Conservation (phyloP, 2,329 filamentous ascomycete genomes). For the Aspergillus melleus region DNA sequence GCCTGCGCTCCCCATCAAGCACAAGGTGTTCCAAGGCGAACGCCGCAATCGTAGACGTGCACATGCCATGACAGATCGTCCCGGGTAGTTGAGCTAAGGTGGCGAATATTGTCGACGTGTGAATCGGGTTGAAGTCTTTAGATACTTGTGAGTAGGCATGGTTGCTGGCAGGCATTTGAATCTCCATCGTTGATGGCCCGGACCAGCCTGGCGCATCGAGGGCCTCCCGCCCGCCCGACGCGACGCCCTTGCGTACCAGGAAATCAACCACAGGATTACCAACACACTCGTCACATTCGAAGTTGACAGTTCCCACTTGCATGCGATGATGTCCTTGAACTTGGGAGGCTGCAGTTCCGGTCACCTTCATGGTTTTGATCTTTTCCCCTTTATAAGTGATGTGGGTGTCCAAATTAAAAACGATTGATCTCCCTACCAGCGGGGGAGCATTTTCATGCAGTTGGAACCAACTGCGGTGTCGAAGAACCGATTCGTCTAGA, state of each 20-base stretch:
- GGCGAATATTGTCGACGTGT: conserved; percentile 94
- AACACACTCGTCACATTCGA: conserved; percentile 8
- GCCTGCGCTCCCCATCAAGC: conserved; percentile 84
- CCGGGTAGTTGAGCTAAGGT: conserved; percentile 89
- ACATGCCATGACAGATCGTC: conserved; percentile 98
- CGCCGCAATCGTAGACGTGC: conserved; percentile 92
- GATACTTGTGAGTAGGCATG: conserved; percentile 94
- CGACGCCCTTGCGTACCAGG: conserved; percentile 14
- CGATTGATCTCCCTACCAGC: conserved; percentile 11
- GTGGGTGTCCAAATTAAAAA: conserved; percentile 12
- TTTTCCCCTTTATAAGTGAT: neutral
- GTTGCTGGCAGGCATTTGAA: conserved; percentile 88
- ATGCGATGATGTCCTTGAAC: neutral
- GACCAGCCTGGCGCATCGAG: conserved; percentile 12
- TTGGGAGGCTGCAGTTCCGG: conserved; percentile 7
- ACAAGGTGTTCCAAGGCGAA: conserved; percentile 90
- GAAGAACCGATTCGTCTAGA: conserved; percentile 13
- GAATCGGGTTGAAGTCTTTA: conserved; percentile 95
- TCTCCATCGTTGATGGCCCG: conserved; percentile 53
- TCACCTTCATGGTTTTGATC: conserved; percentile 7
- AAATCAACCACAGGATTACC: conserved; percentile 20
- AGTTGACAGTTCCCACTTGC: conserved; percentile 10
- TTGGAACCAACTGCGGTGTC: conserved; percentile 15
- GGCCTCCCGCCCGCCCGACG: neutral
- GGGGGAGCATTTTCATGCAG: neutral